Conservation (phyloP, 345 rosid species). For the Cardamine resedifolia region DNA sequence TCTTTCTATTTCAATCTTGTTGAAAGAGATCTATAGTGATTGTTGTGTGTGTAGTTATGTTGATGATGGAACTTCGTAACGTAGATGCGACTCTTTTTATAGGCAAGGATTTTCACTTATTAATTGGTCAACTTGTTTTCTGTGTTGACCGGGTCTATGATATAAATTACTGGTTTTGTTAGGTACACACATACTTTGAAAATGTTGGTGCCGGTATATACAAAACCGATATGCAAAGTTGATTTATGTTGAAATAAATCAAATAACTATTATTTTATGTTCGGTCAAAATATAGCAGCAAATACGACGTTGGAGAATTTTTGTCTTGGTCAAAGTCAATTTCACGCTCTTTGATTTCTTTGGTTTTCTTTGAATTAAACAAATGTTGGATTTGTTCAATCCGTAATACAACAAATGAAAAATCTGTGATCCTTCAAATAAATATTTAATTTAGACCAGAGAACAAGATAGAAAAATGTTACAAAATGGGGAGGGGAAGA, state of each 20-base stretch:
- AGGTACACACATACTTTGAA: background rate
- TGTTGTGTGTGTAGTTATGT: conserved; percentile 18
- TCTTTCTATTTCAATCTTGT: background rate
- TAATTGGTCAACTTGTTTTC: conserved; percentile 21
- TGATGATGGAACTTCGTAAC: conserved; percentile 34
- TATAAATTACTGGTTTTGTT: conserved; percentile 25
- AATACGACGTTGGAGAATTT: background rate
- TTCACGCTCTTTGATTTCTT: conserved; percentile 10
- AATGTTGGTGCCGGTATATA: conserved; percentile 2
- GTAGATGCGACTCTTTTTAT: conserved; percentile 13
- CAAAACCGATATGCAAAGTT: conserved; percentile 12
- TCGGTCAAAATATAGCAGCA: background rate
- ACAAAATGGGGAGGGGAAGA: too few species aligned
- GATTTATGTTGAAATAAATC: too few species aligned
- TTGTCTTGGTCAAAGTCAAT: conserved; percentile 24
- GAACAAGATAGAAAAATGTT: background rate
- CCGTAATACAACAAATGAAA: background rate
- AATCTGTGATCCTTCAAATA: conserved; percentile 4
- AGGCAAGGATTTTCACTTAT: background rate
- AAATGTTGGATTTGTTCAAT: conserved; percentile 10
- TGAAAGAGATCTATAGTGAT: conserved; percentile 2
- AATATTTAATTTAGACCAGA: background rate
- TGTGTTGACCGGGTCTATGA: conserved; percentile 24
- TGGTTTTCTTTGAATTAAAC: conserved; percentile 13
- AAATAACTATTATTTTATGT: too few species aligned